These are phyloP conservation scores for Furcasterigmium furcatum DNA, from an alignment of 2,329 filamentous ascomycete genomes.

Conservation along the genomic window DNA sequence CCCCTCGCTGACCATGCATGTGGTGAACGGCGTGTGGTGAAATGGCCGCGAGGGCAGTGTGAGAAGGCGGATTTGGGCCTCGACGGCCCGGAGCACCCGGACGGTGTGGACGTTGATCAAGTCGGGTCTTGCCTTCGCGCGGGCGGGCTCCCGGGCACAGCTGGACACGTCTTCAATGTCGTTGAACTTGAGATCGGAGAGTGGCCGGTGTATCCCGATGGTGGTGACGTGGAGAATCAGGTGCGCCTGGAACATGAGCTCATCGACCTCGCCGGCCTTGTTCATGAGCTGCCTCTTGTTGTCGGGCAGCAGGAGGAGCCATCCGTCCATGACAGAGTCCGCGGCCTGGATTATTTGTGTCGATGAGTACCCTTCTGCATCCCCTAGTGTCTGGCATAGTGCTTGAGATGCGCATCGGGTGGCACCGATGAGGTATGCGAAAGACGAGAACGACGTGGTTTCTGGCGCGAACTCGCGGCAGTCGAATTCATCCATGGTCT, in stretches of 20 bases:
- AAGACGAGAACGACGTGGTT: constrained; percentile 57
- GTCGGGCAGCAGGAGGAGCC: constrained; percentile 31
- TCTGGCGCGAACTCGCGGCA: constrained; percentile 56
- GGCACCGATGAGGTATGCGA: constrained; percentile 64
- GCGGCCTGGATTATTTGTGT: constrained; percentile 23
- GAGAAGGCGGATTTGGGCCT: constrained; percentile 33
- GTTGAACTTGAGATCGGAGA: constrained; percentile 34
- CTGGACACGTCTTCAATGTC: constrained; percentile 32
- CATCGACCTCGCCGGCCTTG: constrained; percentile 20
- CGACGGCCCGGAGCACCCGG: constrained; percentile 30
- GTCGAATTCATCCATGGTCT: constrained; percentile 58
- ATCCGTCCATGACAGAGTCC: constrained; percentile 32
- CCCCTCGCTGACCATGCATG: constrained; percentile 36
- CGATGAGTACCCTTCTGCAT: constrained; percentile 17
- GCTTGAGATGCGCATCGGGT: constrained; percentile 32
- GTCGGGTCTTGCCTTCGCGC: constrained; percentile 14
- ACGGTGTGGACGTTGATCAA: constrained; percentile 32
- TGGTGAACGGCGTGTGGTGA: constrained; percentile 33
- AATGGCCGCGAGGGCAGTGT: constrained; percentile 28
- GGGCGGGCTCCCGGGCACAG: constrained; percentile 22
- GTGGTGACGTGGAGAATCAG: constrained; percentile 17
- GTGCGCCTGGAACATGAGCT: constrained; percentile 24
- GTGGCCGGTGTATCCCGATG: constrained; percentile 31
- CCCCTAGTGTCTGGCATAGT: constrained; percentile 19
- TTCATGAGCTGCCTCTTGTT: constrained; percentile 25